Percentiles rank a stretch among this genome's conserved stretches.
These are phyloP conservation scores for Pyrenophora seminiperda DNA, from an alignment of 2,329 filamentous ascomycete species.

Conservation along the genomic window DNA sequence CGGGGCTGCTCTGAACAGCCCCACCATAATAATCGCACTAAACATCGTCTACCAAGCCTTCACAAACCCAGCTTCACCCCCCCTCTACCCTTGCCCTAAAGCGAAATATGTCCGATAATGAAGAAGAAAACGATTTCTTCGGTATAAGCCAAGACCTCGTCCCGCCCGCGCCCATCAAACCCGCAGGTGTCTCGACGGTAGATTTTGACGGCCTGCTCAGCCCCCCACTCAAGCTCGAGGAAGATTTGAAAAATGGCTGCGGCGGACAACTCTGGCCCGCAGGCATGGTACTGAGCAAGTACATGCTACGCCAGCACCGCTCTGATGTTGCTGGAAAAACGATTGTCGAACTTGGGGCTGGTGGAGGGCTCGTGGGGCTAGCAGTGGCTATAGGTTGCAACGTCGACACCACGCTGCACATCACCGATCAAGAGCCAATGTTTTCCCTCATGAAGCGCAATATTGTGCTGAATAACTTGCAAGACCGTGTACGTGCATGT, in stretches of 20 bases:
- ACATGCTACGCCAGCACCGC: constrained; percentile 77
- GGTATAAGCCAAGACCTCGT: constrained; percentile 62
- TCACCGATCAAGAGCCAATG: constrained; percentile 91
- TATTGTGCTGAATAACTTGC: constrained; percentile 77
- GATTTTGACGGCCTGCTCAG: constrained; percentile 76
- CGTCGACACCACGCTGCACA: constrained; percentile 66
- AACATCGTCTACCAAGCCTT: constrained; percentile 10
- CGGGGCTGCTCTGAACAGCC: too few relatives aligned
- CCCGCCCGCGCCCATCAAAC: constrained; percentile 58
- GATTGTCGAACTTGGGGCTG: constrained; percentile 92
- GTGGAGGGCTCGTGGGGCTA: constrained; percentile 81
- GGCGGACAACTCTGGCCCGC: constrained; percentile 95
- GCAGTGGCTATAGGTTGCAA: constrained; percentile 62
- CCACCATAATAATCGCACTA: too few relatives aligned
- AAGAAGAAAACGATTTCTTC: constrained; percentile 44
- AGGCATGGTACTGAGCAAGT: constrained; percentile 84
- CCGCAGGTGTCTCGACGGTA: constrained; percentile 57
- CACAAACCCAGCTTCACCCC: constrained; percentile 6
- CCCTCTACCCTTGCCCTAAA: neutral
- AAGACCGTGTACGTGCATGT: constrained; percentile 65
- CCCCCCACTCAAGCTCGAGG: constrained; percentile 74
- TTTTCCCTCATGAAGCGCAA: constrained; percentile 83
- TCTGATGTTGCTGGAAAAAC: constrained; percentile 67
- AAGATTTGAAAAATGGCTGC: constrained; percentile 86
- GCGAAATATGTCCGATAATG: constrained; percentile 33